Evolutionary conservation across 2,329 filamentous ascomycete species (phyloP), one percentile per base, ranked within the genome.

Genomic region (Ascochyta fabae): DNA sequence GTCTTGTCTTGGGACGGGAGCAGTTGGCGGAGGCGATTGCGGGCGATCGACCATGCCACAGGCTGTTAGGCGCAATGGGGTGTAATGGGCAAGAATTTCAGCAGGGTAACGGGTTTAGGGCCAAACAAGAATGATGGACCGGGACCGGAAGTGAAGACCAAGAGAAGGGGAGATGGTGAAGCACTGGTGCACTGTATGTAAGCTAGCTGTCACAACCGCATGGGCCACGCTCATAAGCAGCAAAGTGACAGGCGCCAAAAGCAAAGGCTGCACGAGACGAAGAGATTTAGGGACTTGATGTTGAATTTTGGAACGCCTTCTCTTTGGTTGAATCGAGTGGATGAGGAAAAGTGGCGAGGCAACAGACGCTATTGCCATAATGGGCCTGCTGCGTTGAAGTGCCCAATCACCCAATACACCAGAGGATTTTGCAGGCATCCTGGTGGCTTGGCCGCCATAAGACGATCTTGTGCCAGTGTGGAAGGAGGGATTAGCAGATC

Each of bases 321-420:
- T 73, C 65, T 72, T 65, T 73, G 71, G 70, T 65, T 71, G 67
- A 59, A 64, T 61, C 58, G 60, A 60, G 61, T 69, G 63, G 64
- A 69, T 70, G 67, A 73, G 73, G 69, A 75, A 74, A 74, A 74
- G 72, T 74, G 72, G 72, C 72, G 68, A 75, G 67, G 66, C 60
- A 70, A 54, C 48, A 58, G 56, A 65, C 71, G 65, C 70, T 73
- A 72, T 65, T 61, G 61, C 67, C 60, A 46, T 64, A 64, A 66
- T 47, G 58, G 69, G 66, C 56, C 54, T 63, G 60, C 54, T 50
- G 62, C 58, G 61, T 62, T 66, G 55, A 61, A 58, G 62, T 62
- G 61, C 62, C 67, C 48, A 56, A 51, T 56, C 53, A 56, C 31
- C 53, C 62, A 62, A 64, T 61, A 62, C 69, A 68, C 58, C 54